These are phyloP conservation scores for Graphium sp. DNA, from an alignment of 2,329 filamentous ascomycete species.

Conservation along the genomic window DNA sequence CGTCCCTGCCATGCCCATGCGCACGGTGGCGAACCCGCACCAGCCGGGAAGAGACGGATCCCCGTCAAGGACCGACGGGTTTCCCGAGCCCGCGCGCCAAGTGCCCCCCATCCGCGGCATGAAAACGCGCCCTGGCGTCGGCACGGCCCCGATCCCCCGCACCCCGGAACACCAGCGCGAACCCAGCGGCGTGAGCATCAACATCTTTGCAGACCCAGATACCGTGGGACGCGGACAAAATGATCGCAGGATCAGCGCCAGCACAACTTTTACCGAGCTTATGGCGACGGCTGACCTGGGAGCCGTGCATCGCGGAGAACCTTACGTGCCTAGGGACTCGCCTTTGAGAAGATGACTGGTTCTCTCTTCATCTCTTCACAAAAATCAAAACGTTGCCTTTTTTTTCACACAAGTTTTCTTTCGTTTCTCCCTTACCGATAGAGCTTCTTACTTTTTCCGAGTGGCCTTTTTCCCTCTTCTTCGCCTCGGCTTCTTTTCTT, in stretches of 20 bases:
- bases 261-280: conserved; percentile 33
- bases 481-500: too few species aligned
- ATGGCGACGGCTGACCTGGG: conserved; percentile 29
- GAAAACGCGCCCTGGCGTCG: conserved; percentile 11
- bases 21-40: conserved; percentile 5
- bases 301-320: conserved; percentile 20
- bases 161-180: conserved; percentile 21
- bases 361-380: conserved; percentile 26
- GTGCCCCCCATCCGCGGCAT: conserved; percentile 21
- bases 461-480: too few species aligned
- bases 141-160: conserved; percentile 9
- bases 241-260: conserved; percentile 7
- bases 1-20: conserved; percentile 5
- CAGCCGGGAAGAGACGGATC: conserved; percentile 4
- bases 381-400: conserved; percentile 27
- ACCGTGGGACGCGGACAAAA: conserved; percentile 14
- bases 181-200: conserved; percentile 30
- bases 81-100: conserved; percentile 8
- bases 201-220: conserved; percentile 31
- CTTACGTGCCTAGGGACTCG: conserved; percentile 22
- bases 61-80: conserved; percentile 3
- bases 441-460: too few species aligned
- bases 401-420: conserved; percentile 1
- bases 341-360: conserved; percentile 4
- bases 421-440: not conserved